These are phyloP conservation scores for Ascochyta lentis DNA, from an alignment of 2,329 filamentous ascomycete species.

Conservation along the genomic window DNA sequence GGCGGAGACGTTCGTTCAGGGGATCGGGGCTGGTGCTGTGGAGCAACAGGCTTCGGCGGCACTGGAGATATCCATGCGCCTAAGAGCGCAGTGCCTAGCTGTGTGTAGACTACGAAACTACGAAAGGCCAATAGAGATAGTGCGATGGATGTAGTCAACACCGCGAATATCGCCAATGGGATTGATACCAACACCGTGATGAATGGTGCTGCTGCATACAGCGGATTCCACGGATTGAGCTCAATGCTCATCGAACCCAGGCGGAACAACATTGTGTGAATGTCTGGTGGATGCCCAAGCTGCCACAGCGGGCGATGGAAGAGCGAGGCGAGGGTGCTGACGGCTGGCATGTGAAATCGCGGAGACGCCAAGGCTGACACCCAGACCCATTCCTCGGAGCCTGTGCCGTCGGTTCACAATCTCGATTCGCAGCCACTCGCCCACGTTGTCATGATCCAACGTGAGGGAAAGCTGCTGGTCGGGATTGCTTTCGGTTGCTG, in stretches of 20 bases:
- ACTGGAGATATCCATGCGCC: constrained; percentile 46
- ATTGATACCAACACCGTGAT: constrained; percentile 48
- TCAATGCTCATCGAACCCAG: constrained; percentile 22
- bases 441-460: background rate
- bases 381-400: background rate
- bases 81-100: constrained; percentile 50
- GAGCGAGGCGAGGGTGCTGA: background rate
- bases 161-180: constrained; percentile 49
- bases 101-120: constrained; percentile 51
- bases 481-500: background rate
- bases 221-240: constrained; percentile 34
- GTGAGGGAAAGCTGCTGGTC: background rate
- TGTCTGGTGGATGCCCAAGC: background rate
- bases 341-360: constrained; percentile 29
- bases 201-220: constrained; percentile 46
- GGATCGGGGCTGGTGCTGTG: constrained; percentile 9
- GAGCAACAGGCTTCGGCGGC: constrained; percentile 19
- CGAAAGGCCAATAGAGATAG: constrained; percentile 49
- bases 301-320: background rate
- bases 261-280: constrained; percentile 22
- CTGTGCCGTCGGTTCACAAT: background rate
- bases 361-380: constrained; percentile 18
- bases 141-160: constrained; percentile 49
- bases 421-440: background rate
- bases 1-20: constrained; percentile 34